Conservation (phyloP, 176 grass and related monocot species). For the Rhynchospora breviuscula region DNA sequence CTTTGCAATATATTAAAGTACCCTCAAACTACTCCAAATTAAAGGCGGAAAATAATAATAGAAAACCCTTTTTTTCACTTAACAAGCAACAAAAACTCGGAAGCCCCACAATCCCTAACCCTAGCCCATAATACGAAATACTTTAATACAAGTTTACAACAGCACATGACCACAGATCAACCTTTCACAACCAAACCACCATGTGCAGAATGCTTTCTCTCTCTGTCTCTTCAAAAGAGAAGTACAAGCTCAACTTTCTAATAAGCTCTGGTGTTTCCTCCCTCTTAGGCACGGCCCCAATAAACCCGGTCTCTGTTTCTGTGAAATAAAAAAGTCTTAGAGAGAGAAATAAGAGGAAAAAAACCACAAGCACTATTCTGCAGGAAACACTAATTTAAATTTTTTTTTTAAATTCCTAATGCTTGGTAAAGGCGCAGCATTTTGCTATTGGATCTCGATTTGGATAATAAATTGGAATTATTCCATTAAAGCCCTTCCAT, state of each 20-base stretch:
- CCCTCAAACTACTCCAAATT: slow-evolving; percentile 6
- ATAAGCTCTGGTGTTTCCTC: slow-evolving; percentile 22
- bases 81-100: slow-evolving; percentile 15
- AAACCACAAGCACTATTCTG: slow-evolving; percentile 19
- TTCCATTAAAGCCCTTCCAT: neutral
- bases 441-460: slow-evolving; percentile 37
- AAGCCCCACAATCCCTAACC: slow-evolving; percentile 32
- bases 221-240: slow-evolving; percentile 2
- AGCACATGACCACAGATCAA: slow-evolving; percentile 9
- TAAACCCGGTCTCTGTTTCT: slow-evolving; percentile 12
- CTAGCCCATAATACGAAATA: slow-evolving; percentile 49
- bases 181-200: slow-evolving; percentile 21
- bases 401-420: slow-evolving; percentile 35
- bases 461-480: slow-evolving; percentile 11
- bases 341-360: slow-evolving; percentile 21
- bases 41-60: slow-evolving; percentile 7
- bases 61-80: slow-evolving; percentile 9
- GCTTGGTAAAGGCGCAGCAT: slow-evolving; percentile 43
- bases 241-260: slow-evolving; percentile 24
- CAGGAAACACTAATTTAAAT: slow-evolving; percentile 13
- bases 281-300: slow-evolving; percentile 1
- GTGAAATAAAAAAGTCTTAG: neutral
- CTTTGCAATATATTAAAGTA: slow-evolving; percentile 20
- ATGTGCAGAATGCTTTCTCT: slow-evolving; percentile 13
- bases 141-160: slow-evolving; percentile 39